Evolutionary conservation across 495 filamentous ascomycete species (phyloP).

Genomic region (Xylaria venustula): DNA sequence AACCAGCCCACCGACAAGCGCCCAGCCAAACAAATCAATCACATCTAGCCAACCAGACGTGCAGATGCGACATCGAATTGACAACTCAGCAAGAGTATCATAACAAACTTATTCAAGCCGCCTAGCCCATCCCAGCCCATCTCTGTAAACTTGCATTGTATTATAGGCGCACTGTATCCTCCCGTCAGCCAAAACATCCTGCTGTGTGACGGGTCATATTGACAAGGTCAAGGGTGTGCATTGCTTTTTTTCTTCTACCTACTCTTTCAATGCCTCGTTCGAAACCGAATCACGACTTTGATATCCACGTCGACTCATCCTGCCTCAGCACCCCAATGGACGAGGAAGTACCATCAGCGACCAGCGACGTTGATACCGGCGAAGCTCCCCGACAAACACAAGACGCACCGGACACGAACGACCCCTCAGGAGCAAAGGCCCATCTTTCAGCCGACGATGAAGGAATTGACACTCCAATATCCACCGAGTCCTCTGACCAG

Average conservation of each 20-base stretch:
- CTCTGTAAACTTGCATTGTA: neutral
- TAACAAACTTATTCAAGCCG: neutral
- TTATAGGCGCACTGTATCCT: neutral
- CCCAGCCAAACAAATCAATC: neutral
- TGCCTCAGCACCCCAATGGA: conserved; percentile 37
- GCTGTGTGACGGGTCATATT: conserved; percentile 7
- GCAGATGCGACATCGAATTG: conserved; percentile 4
- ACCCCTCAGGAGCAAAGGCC: too few relatives aligned
- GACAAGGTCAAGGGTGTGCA: conserved; percentile 3
- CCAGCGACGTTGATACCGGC: conserved; percentile 8
- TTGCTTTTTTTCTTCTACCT: neutral
- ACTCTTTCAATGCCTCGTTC: conserved; percentile 22
- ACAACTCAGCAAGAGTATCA: conserved; percentile 5
- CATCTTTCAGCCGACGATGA: conserved; percentile 10
- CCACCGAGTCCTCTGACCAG: neutral
- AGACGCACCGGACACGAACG: neutral
- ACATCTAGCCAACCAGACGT: neutral
- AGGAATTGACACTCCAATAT: conserved; percentile 7
- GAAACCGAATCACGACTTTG: conserved; percentile 34
- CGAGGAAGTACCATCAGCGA: conserved; percentile 20
- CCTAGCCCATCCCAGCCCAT: neutral
- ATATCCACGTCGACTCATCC: conserved; percentile 44
- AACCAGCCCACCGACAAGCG: neutral
- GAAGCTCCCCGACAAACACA: neutral
- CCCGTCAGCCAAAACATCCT: neutral